These are phyloP conservation scores for Anethum foeniculum DNA, from an alignment of 140 eudicot species.

Conservation along the genomic window DNA sequence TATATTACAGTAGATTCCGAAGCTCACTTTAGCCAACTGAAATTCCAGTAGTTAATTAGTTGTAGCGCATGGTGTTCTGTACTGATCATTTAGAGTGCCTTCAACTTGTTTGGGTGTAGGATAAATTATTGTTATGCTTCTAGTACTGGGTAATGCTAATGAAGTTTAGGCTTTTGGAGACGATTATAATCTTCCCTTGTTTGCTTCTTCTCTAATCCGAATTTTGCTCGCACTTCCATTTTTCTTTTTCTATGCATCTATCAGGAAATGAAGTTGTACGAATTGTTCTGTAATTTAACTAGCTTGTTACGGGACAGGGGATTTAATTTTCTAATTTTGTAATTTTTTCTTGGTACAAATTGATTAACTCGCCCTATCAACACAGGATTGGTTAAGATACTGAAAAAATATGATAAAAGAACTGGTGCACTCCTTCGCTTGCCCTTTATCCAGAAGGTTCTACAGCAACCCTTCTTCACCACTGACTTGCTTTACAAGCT, in stretches of 20 bases:
- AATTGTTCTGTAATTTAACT: background rate
- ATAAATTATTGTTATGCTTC: background rate
- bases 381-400: conserved; percentile 47
- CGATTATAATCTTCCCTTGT: background rate
- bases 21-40: background rate
- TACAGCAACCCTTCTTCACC: conserved; percentile 64
- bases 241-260: background rate
- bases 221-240: background rate
- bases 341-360: too few relatives aligned
- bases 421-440: conserved; percentile 64
- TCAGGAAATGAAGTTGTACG: background rate
- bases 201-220: background rate
- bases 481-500: conserved; percentile 59
- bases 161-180: background rate
- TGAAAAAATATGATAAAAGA: conserved; percentile 52
- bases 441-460: conserved; percentile 56
- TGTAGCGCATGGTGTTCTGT: background rate
- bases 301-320: background rate
- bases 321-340: background rate
- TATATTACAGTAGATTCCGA: background rate
- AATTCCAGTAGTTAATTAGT: background rate
- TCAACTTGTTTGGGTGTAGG: background rate
- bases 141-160: background rate
- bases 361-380: background rate
- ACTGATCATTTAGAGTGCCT: background rate